These are phyloP conservation scores for Fusarium secorum DNA, from an alignment of 2,329 filamentous ascomycete species.

Conservation along the genomic window DNA sequence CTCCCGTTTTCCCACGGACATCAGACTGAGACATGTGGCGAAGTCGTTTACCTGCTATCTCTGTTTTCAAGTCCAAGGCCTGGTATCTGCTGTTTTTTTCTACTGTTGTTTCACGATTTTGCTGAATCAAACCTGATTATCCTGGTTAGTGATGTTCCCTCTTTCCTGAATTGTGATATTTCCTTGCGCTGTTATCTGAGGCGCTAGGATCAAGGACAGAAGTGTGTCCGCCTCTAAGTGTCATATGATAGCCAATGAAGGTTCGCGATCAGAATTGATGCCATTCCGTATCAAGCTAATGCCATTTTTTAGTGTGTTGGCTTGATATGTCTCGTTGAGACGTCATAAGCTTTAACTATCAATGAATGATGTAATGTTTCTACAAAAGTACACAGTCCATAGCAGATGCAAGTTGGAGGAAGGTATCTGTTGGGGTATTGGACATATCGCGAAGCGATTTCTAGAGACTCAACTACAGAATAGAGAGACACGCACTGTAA, in stretches of 20 bases:
- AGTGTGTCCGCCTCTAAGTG: no score
- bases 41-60: neutral
- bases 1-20: neutral
- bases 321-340: no score
- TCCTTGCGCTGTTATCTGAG: rapidly evolving
- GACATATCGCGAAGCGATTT: neutral
- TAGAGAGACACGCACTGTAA: neutral
- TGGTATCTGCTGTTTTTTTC: no score
- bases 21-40: neutral
- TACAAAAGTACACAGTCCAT: neutral
- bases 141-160: neutral
- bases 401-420: no score
- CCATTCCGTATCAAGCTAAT: rapidly evolving
- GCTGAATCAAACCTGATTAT: rapidly evolving
- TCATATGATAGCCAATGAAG: rapidly evolving
- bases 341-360: no score
- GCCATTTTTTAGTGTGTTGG: no score
- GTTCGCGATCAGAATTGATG: neutral
- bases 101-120: neutral
- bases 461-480: rapidly evolving
- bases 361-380: no score
- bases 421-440: rapidly evolving
- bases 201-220: rapidly evolving
- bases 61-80: rapidly evolving
- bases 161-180: neutral